Evolutionary conservation across 192 early-diverging fungal species (phyloP), one percentile per base, ranked within the genome.

Genomic region (Backusella sp.): DNA sequence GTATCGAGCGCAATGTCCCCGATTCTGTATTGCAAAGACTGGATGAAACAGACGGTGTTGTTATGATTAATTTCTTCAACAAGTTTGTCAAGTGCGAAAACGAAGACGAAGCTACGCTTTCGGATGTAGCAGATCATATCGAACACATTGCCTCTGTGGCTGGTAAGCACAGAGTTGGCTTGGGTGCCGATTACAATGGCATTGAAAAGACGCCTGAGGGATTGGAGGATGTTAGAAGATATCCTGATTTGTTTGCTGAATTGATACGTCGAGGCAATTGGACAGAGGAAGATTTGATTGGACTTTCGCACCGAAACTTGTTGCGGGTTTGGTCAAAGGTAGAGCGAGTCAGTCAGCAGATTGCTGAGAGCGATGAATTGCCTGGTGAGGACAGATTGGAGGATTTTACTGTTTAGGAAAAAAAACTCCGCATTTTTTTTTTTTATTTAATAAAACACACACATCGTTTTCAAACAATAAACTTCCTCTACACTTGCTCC

Each of bases 141-240:
- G 78, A 76, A 59, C 79, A 92, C 65, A 86, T 91, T 69, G 79
- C 77, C 12, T 74, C 80, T 7, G 73, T 88, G 6, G 85, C 82
- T 62, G 91, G 91, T 0, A 66, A 78, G 6, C 59, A 83, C 65
- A 79, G 87, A 66, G 82, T 91, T 23, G 91, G 90, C 28, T 28
- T 92, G 5, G 91, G 91, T 6, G 80, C 86, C 14, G 91, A 92
- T 77, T 92, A 86, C 74, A 88, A 92, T 76, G 91, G 91, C 0
- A 87, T 87, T 23, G 69, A 71, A 4, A 26, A 66, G 15, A 84
- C 83, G 7, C 85, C 89, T 5, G 68, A 73, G 12, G 90, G 89
- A 2, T 59, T 91, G 28, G 90, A 89, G 77, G 91, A 90, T 49
- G 78, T 86, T 28, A 70, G 75, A 4, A 73, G 82, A 44, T 52